Evolutionary conservation across 371 early-diverging fungal genomes (phyloP).

Genomic region (Apophysomyces ossiformis): DNA sequence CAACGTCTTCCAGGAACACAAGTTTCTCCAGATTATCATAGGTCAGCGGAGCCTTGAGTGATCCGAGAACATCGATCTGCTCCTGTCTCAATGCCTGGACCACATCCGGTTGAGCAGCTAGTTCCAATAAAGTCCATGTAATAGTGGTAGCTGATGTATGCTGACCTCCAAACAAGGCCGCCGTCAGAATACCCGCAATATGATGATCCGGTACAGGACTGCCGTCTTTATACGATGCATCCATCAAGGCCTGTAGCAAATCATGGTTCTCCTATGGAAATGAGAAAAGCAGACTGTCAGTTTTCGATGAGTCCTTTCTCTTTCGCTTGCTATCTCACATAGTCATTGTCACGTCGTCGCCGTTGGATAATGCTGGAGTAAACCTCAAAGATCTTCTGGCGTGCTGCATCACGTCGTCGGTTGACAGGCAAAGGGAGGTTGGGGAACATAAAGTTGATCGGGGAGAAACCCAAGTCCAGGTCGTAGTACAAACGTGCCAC

Average conservation of each 20-base stretch:
- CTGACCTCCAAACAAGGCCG: conserved; percentile 95
- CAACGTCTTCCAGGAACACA: conserved; percentile 76
- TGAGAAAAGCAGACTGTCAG: too few relatives aligned
- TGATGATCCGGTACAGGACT: conserved; percentile 76
- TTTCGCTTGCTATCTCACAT: conserved; percentile 19
- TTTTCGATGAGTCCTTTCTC: not conserved
- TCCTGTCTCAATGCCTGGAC: conserved; percentile 65
- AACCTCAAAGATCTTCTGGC: conserved; percentile 78
- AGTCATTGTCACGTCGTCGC: conserved; percentile 64
- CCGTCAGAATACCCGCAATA: conserved; percentile 94
- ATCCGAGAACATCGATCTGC: conserved; percentile 65
- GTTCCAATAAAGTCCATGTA: conserved; percentile 89
- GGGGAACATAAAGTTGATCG: conserved; percentile 85
- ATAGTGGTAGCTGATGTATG: conserved; percentile 94
- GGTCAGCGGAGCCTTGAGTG: conserved; percentile 58
- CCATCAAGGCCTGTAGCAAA: conserved; percentile 87
- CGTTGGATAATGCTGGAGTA: conserved; percentile 84
- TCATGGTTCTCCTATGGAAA: conserved; percentile 54
- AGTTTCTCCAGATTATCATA: conserved; percentile 83
- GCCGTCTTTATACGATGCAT: conserved; percentile 88
- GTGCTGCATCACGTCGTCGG: conserved; percentile 86
- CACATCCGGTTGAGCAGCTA: conserved; percentile 80
- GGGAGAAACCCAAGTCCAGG: conserved; percentile 93
- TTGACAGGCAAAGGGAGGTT: conserved; percentile 51
- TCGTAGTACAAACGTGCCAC: conserved; percentile 91